Evolutionary conservation across 805 yeast species (phyloP).

Genomic region (Yarrowia sp.): DNA sequence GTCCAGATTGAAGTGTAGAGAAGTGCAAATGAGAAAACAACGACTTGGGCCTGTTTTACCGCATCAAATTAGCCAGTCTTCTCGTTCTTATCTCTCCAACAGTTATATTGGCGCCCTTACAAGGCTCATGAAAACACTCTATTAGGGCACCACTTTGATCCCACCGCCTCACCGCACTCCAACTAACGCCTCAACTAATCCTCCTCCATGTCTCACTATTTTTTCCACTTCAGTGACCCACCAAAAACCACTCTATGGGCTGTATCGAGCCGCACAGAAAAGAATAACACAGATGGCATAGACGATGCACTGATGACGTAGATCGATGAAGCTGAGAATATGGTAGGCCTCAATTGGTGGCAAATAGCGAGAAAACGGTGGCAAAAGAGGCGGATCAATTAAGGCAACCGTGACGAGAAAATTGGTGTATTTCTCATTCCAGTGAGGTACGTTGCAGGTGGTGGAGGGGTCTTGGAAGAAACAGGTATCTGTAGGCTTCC

Average conservation of each 20-base stretch:
- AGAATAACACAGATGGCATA: background rate
- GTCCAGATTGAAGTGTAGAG: too few species aligned
- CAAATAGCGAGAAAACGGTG: background rate
- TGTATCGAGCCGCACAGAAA: constrained; percentile 4
- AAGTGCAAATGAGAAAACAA: too few species aligned
- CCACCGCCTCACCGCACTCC: too few species aligned
- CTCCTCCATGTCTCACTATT: too few species aligned
- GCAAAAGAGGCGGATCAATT: background rate
- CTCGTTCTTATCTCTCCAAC: too few species aligned
- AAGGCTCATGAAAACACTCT: too few species aligned
- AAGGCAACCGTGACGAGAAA: background rate
- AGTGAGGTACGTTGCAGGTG: background rate
- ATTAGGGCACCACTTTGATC: too few species aligned
- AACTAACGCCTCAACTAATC: background rate
- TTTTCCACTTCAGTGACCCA: background rate
- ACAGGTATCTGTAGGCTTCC: too few species aligned
- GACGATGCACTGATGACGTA: constrained; percentile 18
- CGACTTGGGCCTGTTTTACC: too few species aligned
- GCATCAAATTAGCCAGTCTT: too few species aligned
- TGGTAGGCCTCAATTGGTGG: background rate
- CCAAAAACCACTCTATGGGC: constrained; percentile 1
- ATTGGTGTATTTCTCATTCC: background rate
- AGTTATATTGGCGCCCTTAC: too few species aligned
- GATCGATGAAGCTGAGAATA: background rate
- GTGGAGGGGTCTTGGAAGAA: too few species aligned